Conservation (phyloP, 148 eudicot genomes). For the Heliosperma pusillum region DNA sequence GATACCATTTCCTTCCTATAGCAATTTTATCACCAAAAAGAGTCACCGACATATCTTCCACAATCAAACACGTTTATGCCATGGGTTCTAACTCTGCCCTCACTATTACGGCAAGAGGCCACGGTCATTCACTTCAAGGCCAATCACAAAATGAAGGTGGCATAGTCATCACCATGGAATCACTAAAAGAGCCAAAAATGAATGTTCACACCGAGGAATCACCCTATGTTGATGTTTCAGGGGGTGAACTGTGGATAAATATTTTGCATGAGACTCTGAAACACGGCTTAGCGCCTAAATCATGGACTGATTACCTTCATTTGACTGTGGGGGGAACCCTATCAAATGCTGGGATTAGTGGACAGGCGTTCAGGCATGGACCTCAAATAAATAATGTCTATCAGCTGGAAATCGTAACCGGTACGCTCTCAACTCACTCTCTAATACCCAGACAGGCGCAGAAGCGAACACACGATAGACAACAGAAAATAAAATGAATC, state of each 20-base stretch:
- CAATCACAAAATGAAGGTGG: slow-evolving; percentile 69
- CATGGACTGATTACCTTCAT: slow-evolving; percentile 96
- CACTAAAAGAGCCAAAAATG: slow-evolving; percentile 37
- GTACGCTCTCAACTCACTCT: slow-evolving; percentile 29
- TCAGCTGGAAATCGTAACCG: slow-evolving; percentile 83
- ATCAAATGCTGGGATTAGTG: slow-evolving; percentile 91
- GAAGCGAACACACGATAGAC: not conserved
- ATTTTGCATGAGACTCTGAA: slow-evolving; percentile 53
- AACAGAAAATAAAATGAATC: not conserved
- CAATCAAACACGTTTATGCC: slow-evolving; percentile 46
- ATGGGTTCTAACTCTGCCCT: slow-evolving; percentile 55
- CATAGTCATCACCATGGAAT: slow-evolving; percentile 67
- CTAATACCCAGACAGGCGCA: not conserved
- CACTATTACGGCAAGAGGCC: slow-evolving; percentile 76
- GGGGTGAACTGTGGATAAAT: slow-evolving; percentile 82
- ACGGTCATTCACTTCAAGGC: slow-evolving; percentile 74
- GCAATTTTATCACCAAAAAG: slow-evolving; percentile 69
- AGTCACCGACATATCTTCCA: slow-evolving; percentile 53
- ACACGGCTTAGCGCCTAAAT: slow-evolving; percentile 67
- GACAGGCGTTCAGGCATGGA: slow-evolving; percentile 80
- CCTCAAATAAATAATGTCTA: slow-evolving; percentile 87
- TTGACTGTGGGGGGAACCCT: slow-evolving; percentile 86
- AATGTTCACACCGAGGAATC: slow-evolving; percentile 16
- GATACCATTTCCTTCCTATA: slow-evolving; percentile 36
- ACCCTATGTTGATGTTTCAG: slow-evolving; percentile 65